Percentiles rank a stretch among this genome's conserved stretches.
Evolutionary conservation across 768 basidiomycete genomes (phyloP).

Genomic region (Gelatoporia subvermispora): DNA sequence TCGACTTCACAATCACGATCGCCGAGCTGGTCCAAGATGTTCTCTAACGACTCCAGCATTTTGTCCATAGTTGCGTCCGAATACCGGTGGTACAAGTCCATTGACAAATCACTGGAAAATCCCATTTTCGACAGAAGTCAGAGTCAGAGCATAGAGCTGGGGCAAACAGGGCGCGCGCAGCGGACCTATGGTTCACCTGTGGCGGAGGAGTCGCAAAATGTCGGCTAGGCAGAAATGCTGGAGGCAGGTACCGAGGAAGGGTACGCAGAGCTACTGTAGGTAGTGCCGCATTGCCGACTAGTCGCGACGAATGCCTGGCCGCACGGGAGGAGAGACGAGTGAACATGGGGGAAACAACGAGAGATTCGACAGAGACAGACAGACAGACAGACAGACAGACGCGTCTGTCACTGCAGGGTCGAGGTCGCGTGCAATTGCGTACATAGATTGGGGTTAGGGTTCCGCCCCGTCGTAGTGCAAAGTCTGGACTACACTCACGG

Average conservation of each 20-base stretch:
- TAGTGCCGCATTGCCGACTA: not conserved
- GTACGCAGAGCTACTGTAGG: not conserved
- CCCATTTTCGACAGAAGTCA: not conserved
- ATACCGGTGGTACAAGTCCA: slow-evolving; percentile 62
- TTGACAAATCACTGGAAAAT: slow-evolving; percentile 43
- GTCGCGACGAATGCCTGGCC: not conserved
- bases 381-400: too few species aligned
- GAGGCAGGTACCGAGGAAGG: not conserved
- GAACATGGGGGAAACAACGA: not conserved
- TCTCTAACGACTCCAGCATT: slow-evolving; percentile 71
- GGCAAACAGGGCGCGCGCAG: not conserved
- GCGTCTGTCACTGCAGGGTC: too few species aligned
- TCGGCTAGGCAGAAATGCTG: slow-evolving; percentile 2
- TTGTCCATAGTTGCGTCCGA: slow-evolving; percentile 76
- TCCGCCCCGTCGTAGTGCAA: not conserved
- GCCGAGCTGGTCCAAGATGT: slow-evolving; percentile 54
- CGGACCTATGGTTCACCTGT: slow-evolving; percentile 52
- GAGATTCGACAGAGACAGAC: too few species aligned
- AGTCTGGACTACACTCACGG: not conserved
- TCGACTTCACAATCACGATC: slow-evolving; percentile 74
- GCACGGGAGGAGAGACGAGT: not conserved
- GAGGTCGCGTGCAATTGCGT: not conserved
- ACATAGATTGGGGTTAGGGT: not conserved
- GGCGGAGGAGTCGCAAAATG: slow-evolving; percentile 48
- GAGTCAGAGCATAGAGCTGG: slow-evolving; percentile 1